phyloP scores from a whole-genome alignment of 2,329 filamentous ascomycete species.

The Colletotrichum falcatum region DNA sequence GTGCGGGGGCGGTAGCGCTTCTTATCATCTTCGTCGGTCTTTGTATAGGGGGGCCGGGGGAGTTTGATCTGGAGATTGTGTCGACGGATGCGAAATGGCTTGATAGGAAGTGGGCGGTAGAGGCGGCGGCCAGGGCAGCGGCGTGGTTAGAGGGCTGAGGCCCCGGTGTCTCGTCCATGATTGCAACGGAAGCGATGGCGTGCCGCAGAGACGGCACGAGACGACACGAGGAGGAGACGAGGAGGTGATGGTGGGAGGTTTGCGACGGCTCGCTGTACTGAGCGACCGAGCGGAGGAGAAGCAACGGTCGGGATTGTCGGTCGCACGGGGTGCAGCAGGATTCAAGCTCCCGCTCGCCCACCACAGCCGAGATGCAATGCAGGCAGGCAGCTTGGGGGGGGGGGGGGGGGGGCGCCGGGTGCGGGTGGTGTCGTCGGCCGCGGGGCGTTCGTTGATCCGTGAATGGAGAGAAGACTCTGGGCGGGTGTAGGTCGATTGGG shows the following conservation, averaged over 20 bases:
- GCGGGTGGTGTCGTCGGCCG: constrained; percentile 24
- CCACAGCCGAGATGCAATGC: constrained; percentile 17
- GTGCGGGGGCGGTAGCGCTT: constrained; percentile 86
- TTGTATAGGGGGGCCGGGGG: constrained; percentile 75
- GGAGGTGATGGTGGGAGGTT: not conserved
- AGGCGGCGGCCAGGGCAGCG: constrained; percentile 47
- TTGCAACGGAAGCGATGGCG: constrained; percentile 1
- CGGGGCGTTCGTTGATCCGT: constrained; percentile 32
- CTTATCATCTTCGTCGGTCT: constrained; percentile 63
- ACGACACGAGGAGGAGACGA: not conserved
- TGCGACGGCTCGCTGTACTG: constrained; percentile 10
- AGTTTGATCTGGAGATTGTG: constrained; percentile 86
- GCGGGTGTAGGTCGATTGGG: not conserved
- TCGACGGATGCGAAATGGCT: constrained; percentile 63
- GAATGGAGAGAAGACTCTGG: not conserved
- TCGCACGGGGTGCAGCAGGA: constrained; percentile 26
- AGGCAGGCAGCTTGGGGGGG: constrained; percentile 1
- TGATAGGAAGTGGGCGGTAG: constrained; percentile 53
- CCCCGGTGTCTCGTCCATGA: constrained; percentile 50
- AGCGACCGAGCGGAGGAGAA: constrained; percentile 33
- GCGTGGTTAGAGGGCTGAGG: constrained; percentile 53
- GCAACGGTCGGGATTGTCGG: not conserved
- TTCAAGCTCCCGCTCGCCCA: constrained; percentile 37
- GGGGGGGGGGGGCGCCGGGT: not conserved
- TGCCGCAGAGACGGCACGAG: not conserved